A percentile compares a stretch with the other conserved stretches of the same genome.
These are phyloP conservation scores for Vicia faba DNA, from an alignment of 306 rosid genomes.

Conservation along the genomic window DNA sequence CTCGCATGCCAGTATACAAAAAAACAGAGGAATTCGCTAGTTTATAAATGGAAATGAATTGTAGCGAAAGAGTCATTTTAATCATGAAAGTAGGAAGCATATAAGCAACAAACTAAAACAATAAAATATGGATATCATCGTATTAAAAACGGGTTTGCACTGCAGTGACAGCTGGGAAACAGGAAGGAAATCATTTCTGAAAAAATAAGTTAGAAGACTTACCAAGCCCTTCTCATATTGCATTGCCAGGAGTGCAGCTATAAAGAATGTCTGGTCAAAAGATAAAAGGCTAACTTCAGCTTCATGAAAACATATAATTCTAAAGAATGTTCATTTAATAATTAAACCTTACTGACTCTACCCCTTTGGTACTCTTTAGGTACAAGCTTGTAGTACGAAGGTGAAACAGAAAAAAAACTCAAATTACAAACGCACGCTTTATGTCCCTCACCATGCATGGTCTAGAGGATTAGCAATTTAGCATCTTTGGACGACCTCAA, in stretches of 20 bases:
- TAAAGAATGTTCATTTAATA: slow-evolving; percentile 14
- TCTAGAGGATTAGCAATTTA: neutral
- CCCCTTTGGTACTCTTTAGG: neutral
- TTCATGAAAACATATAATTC: slow-evolving; percentile 17
- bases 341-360: neutral
- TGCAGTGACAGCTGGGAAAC: neutral
- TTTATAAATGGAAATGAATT: too few species aligned
- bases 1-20: neutral
- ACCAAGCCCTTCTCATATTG: slow-evolving; percentile 93
- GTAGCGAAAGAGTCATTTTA: neutral
- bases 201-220: slow-evolving; percentile 36
- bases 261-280: slow-evolving; percentile 86
- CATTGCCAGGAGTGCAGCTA: slow-evolving; percentile 99
- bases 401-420: slow-evolving; percentile 8
- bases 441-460: neutral
- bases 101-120: neutral
- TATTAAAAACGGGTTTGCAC: neutral
- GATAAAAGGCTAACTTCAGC: slow-evolving; percentile 40
- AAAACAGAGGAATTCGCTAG: slow-evolving; percentile 1
- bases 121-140: slow-evolving; percentile 18
- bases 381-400: neutral
- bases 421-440: slow-evolving; percentile 7
- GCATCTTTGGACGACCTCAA: neutral
- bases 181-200: slow-evolving; percentile 6
- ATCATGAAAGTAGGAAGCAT: slow-evolving; percentile 8